These are phyloP conservation scores for Debaryomycetaceae sp. DNA, from an alignment of 1,139 yeast species.

Conservation along the genomic window DNA sequence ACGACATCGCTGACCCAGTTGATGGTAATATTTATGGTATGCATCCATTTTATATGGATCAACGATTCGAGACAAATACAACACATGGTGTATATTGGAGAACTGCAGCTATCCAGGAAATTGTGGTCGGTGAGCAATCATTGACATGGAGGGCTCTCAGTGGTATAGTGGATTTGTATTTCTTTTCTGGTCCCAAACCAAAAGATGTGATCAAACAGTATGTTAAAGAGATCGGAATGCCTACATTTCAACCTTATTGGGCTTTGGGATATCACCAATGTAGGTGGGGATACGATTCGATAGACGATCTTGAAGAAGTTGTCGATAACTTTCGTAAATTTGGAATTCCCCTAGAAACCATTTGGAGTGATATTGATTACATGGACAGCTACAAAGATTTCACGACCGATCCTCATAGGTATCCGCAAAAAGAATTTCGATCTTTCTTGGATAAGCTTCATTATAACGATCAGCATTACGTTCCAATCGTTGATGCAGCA, in stretches of 20 bases:
- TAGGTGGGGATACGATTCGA: slow-evolving; percentile 19
- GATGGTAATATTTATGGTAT: slow-evolving; percentile 23
- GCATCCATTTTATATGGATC: slow-evolving; percentile 21
- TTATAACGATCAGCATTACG: slow-evolving; percentile 21
- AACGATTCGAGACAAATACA: slow-evolving; percentile 15
- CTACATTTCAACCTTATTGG: slow-evolving; percentile 22
- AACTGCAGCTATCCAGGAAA: slow-evolving; percentile 20
- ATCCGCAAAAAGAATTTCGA: slow-evolving; percentile 17
- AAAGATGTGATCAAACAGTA: slow-evolving; percentile 26
- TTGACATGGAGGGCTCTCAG: slow-evolving; percentile 25
- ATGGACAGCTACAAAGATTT: slow-evolving; percentile 28
- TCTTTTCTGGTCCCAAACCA: slow-evolving; percentile 29
- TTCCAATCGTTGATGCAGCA: slow-evolving; percentile 33
- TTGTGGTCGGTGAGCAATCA: slow-evolving; percentile 16
- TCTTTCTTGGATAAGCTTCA: slow-evolving; percentile 21
- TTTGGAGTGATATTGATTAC: slow-evolving; percentile 22
- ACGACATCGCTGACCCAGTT: slow-evolving; percentile 20
- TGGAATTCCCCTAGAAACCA: slow-evolving; percentile 20
- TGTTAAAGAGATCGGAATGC: slow-evolving; percentile 19
- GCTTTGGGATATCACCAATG: slow-evolving; percentile 22
- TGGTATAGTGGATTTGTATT: slow-evolving; percentile 28
- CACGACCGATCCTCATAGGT: slow-evolving; percentile 24
- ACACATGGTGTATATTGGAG: slow-evolving; percentile 24
- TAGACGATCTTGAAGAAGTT: slow-evolving; percentile 15
- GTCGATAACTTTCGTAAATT: slow-evolving; percentile 17